A percentile compares a stretch with the other conserved stretches of the same genome.
phyloP scores from a whole-genome alignment of 2,329 filamentous ascomycete genomes.

The Chrysoporthe deuterocubensis region DNA sequence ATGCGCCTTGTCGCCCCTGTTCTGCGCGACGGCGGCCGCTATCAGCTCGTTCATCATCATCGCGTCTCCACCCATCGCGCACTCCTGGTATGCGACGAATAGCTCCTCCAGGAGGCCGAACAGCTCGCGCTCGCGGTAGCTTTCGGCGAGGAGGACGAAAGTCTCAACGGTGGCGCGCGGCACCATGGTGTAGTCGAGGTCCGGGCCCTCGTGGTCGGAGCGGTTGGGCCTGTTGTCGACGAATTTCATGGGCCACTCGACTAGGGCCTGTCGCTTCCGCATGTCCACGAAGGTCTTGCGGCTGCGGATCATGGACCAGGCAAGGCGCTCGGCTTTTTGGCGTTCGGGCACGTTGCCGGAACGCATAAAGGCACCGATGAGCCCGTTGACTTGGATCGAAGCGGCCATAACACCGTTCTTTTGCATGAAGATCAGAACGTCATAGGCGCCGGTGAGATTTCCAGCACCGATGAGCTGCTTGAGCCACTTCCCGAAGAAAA shows the following conservation, averaged over 20 bases:
- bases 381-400: constrained; percentile 77
- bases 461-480: constrained; percentile 78
- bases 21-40: constrained; percentile 65
- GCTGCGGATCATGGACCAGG: constrained; percentile 76
- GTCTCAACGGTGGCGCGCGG: constrained; percentile 75
- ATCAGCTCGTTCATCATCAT: constrained; percentile 83
- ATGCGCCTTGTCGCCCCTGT: constrained; percentile 58
- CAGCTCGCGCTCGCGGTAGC: constrained; percentile 68
- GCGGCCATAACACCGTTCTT: constrained; percentile 69
- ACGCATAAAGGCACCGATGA: constrained; percentile 79
- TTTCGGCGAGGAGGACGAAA: constrained; percentile 73
- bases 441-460: constrained; percentile 70
- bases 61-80: constrained; percentile 69
- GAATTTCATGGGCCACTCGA: constrained; percentile 36
- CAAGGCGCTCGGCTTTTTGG: constrained; percentile 68
- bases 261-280: constrained; percentile 41
- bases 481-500: constrained; percentile 88
- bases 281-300: constrained; percentile 66
- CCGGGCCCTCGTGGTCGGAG: constrained; percentile 30
- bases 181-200: constrained; percentile 39
- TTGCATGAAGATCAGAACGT: constrained; percentile 78
- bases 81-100: constrained; percentile 63
- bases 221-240: constrained; percentile 29
- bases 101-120: constrained; percentile 62
- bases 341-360: constrained; percentile 58